A percentile compares a stretch with the other conserved stretches of the same genome.
phyloP scores from a whole-genome alignment of 1,284 basidiomycete genomes.

The Naganishia liquefaciens region DNA sequence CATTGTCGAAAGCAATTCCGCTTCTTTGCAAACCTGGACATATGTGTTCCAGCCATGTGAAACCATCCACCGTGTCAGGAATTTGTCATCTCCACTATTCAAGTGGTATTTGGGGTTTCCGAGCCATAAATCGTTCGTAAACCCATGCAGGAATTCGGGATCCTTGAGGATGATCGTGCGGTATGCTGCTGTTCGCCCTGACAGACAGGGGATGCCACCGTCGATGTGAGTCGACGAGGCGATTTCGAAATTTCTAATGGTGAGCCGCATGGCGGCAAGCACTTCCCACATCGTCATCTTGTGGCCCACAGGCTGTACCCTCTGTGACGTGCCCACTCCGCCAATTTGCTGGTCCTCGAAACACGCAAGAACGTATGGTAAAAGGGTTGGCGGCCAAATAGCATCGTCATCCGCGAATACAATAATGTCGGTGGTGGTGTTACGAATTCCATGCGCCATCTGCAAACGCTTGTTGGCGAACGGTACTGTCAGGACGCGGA shows the following conservation, averaged over 20 bases:
- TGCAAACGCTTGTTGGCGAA: slow-evolving; percentile 90
- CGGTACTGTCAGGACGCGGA: slow-evolving; percentile 83
- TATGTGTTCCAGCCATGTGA: slow-evolving; percentile 90
- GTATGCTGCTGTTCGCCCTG: slow-evolving; percentile 86
- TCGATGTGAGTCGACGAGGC: slow-evolving; percentile 84
- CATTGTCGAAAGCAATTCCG: slow-evolving; percentile 87
- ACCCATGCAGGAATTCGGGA: slow-evolving; percentile 84
- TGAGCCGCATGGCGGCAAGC: slow-evolving; percentile 83
- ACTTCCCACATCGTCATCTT: slow-evolving; percentile 90
- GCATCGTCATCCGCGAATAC: slow-evolving; percentile 95
- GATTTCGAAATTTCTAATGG: slow-evolving; percentile 91
- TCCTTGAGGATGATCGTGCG: slow-evolving; percentile 90
- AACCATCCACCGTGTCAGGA: slow-evolving; percentile 94
- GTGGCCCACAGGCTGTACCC: slow-evolving; percentile 74
- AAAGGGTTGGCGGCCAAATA: slow-evolving; percentile 85
- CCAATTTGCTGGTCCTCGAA: slow-evolving; percentile 92
- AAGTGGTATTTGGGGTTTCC: slow-evolving; percentile 76
- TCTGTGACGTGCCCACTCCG: slow-evolving; percentile 84
- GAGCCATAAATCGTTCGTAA: slow-evolving; percentile 89
- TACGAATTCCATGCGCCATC: slow-evolving; percentile 86
- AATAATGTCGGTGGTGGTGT: slow-evolving; percentile 86
- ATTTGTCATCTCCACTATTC: slow-evolving; percentile 91
- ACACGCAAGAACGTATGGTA: slow-evolving; percentile 81
- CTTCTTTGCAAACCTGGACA: slow-evolving; percentile 86
- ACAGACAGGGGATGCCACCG: slow-evolving; percentile 85